These are phyloP conservation scores for Populus tremula DNA, from an alignment of 345 rosid genomes.

Conservation along the genomic window DNA sequence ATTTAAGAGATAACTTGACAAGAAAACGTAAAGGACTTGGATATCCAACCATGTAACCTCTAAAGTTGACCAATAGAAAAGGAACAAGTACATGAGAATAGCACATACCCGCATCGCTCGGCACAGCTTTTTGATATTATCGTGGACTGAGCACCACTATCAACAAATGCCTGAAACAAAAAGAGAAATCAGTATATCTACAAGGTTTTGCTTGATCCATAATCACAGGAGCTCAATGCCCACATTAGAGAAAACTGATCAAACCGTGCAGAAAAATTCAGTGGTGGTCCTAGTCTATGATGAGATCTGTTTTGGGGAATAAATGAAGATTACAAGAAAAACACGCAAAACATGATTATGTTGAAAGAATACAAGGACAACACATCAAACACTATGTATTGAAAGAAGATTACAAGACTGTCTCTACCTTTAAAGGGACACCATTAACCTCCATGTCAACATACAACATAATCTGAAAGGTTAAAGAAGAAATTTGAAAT, in stretches of 20 bases:
- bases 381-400: background rate
- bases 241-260: background rate
- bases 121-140: constrained; percentile 98
- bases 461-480: constrained; percentile 78
- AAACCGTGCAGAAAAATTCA: background rate
- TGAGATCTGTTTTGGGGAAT: background rate
- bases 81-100: background rate
- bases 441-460: constrained; percentile 99
- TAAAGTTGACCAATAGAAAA: background rate
- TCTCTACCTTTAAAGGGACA: constrained; percentile 78
- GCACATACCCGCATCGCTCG: constrained; percentile 82
- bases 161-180: constrained; percentile 83
- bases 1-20: background rate
- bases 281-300: background rate
- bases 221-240: background rate
- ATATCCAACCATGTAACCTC: background rate
- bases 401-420: background rate
- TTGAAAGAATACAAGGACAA: background rate
- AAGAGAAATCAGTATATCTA: background rate
- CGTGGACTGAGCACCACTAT: constrained; percentile 98
- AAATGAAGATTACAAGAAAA: background rate
- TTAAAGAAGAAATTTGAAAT: constrained; percentile 17
- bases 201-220: background rate
- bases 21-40: background rate
- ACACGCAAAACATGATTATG: background rate